Evolutionary conservation across 2,329 filamentous ascomycete genomes (phyloP).

Genomic region (Didymella segeticola): DNA sequence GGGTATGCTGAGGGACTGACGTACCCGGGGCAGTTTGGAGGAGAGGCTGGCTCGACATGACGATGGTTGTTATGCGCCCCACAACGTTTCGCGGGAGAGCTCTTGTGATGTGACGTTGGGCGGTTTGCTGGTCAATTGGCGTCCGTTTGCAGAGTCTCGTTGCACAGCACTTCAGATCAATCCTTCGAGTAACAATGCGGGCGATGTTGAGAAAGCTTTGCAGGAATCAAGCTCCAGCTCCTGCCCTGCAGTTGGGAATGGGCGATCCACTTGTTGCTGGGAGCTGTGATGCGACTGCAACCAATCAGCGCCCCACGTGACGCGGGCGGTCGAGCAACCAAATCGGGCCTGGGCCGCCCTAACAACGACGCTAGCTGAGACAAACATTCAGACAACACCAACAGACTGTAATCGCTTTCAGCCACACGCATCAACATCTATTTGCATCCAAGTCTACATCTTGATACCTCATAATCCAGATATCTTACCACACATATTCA

Average conservation of each 20-base stretch:
- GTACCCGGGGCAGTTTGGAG: constrained; percentile 91
- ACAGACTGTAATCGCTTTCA: constrained; percentile 15
- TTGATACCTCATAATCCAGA: not conserved
- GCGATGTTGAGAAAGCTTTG: constrained; percentile 9
- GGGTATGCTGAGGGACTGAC: constrained; percentile 28
- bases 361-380: constrained; percentile 7
- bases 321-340: constrained; percentile 10
- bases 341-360: constrained; percentile 19
- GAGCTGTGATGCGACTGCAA: constrained; percentile 16
- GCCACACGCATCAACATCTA: not conserved
- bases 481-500: constrained; percentile 16
- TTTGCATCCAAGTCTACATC: not conserved
- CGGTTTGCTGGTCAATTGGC: constrained; percentile 18
- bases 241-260: constrained; percentile 6
- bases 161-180: constrained; percentile 19
- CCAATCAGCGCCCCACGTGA: constrained; percentile 42
- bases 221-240: constrained; percentile 23
- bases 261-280: constrained; percentile 8
- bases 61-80: constrained; percentile 39
- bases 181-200: not conserved
- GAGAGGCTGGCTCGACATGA: constrained; percentile 95
- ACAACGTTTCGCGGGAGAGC: constrained; percentile 21
- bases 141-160: not conserved
- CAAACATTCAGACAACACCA: constrained; percentile 34
- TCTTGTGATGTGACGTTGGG: constrained; percentile 5